Percentiles rank a stretch among this genome's conserved stretches.
These are phyloP conservation scores for Phragmites australis DNA, from an alignment of 176 grass and related monocot genomes.

Conservation along the genomic window DNA sequence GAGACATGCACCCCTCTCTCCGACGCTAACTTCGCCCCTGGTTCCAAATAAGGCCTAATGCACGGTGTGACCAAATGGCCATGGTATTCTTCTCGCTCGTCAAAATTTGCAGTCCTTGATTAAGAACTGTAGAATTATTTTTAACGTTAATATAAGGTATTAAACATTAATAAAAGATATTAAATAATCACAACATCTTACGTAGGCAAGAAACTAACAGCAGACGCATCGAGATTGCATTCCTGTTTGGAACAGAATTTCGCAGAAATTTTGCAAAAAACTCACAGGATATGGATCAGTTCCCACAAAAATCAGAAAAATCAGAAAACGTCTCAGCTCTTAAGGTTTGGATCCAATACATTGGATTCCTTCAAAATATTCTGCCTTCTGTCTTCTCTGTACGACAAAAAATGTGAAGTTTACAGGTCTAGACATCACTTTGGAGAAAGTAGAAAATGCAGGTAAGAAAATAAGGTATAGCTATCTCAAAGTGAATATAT, in stretches of 20 bases:
- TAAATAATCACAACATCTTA: too few relatives aligned
- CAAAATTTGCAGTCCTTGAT: too few relatives aligned
- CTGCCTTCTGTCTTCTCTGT: neutral
- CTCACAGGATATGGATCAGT: too few relatives aligned
- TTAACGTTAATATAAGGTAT: neutral
- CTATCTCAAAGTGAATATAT: neutral
- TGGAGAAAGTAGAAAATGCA: neutral
- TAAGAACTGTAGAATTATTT: too few relatives aligned
- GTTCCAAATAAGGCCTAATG: neutral
- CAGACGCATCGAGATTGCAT: neutral
- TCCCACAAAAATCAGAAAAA: too few relatives aligned
- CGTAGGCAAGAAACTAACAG: neutral
- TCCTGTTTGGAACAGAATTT: too few relatives aligned
- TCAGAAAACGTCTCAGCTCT: neutral
- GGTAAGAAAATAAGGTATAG: neutral
- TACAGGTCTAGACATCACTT: neutral
- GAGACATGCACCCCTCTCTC: too few relatives aligned
- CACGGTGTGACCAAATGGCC: too few relatives aligned
- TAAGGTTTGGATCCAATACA: neutral
- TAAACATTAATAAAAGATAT: neutral
- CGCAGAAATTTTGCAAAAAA: too few relatives aligned
- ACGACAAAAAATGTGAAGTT: neutral
- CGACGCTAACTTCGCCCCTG: too few relatives aligned
- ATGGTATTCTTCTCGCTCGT: neutral
- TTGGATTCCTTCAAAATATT: neutral